Conservation (phyloP, 2,329 filamentous ascomycete genomes). For the Simplicillium aogashimaense region DNA sequence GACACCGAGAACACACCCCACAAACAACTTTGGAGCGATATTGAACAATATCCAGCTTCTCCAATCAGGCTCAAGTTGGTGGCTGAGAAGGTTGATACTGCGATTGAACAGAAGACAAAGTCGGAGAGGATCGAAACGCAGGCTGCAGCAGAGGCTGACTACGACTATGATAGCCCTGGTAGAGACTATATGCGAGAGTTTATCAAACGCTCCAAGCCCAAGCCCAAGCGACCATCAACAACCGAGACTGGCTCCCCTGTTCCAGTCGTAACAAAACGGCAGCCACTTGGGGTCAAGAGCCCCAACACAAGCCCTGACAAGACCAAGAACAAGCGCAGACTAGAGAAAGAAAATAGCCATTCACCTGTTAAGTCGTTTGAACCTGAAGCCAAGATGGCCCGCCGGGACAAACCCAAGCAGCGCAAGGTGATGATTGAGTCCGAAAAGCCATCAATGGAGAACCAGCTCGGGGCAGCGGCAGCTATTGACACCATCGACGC, state of each 20-base stretch:
- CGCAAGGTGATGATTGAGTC: background rate
- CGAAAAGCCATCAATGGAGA: background rate
- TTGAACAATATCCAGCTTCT: too few species aligned
- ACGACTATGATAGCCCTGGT: conserved; percentile 21
- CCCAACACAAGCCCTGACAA: conserved; percentile 24
- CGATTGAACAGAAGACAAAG: background rate
- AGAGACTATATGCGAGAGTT: conserved; percentile 24
- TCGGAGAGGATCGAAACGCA: conserved; percentile 1
- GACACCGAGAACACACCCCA: background rate
- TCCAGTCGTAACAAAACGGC: conserved; percentile 14
- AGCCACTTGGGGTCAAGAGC: conserved; percentile 22
- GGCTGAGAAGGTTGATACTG: background rate
- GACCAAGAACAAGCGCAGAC: conserved; percentile 20
- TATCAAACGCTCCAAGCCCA: conserved; percentile 21
- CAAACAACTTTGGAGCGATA: background rate
- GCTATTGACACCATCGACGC: conserved; percentile 1
- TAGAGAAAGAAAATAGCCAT: conserved; percentile 8
- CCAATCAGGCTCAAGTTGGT: conserved; percentile 19
- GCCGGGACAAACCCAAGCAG: conserved; percentile 9
- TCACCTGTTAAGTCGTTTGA: conserved; percentile 12
- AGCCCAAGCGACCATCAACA: conserved; percentile 15
- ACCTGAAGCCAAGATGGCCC: conserved; percentile 14
- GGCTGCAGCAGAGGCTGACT: background rate
- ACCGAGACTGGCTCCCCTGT: conserved; percentile 21
- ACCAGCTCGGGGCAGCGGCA: background rate